Evolutionary conservation across 176 grass and related monocot species (phyloP).

Genomic region (bread wheat (Triticum aestivum)): IWGSC_CS_RefSeq_v2.1 NC_057811.1:180176759-180177258

Average conservation of each 20-base stretch:
- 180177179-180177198: slow-evolving; percentile 66
- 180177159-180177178: slow-evolving; percentile 48
- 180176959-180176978: slow-evolving; percentile 29
- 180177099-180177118: background rate
- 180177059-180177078: background rate
- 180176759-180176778: slow-evolving; percentile 36
- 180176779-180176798: slow-evolving; percentile 36
- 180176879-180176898: slow-evolving; percentile 4
- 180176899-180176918: slow-evolving; percentile 25
- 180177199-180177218: slow-evolving; percentile 56
- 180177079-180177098: background rate
- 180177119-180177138: background rate
- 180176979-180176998: slow-evolving; percentile 29
- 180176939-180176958: slow-evolving; percentile 20
- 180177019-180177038: background rate
- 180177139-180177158: slow-evolving; percentile 21
- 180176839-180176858: slow-evolving; percentile 19
- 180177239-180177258: slow-evolving; percentile 57
- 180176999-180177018: slow-evolving; percentile 34
- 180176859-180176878: slow-evolving; percentile 42
- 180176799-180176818: slow-evolving; percentile 22
- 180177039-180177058: background rate
- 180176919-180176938: slow-evolving; percentile 25
- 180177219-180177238: slow-evolving; percentile 64
- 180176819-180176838: slow-evolving; percentile 31